Conservation (phyloP, 2,329 filamentous ascomycete species). For the Talaromyces sp. region DNA sequence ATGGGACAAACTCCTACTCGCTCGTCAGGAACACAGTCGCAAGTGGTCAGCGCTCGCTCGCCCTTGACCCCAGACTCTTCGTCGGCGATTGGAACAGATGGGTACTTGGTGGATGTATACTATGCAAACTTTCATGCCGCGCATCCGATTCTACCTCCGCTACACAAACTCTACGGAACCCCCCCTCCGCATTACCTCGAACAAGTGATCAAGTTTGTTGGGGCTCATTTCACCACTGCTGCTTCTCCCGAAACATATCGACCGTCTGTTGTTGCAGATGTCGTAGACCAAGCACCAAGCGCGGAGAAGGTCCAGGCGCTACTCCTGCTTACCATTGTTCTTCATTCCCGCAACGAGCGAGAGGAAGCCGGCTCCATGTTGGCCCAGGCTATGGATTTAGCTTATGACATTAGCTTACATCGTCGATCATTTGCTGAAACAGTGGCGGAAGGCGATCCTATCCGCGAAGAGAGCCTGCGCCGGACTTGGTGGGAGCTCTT, state of each 20-base stretch:
- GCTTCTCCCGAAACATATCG: constrained; percentile 42
- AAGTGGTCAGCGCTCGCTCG: constrained; percentile 7
- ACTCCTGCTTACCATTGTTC: constrained; percentile 66
- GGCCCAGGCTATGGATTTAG: constrained; percentile 61
- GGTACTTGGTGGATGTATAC: constrained; percentile 47
- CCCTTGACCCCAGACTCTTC: constrained; percentile 33
- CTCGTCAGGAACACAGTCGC: not conserved
- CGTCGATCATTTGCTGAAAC: constrained; percentile 59
- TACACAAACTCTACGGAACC: constrained; percentile 32
- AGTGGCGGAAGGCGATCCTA: constrained; percentile 58
- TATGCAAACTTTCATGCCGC: constrained; percentile 51
- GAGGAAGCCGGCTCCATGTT: constrained; percentile 63
- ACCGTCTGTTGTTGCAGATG: constrained; percentile 23
- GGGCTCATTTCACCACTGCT: constrained; percentile 47
- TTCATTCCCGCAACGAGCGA: constrained; percentile 71
- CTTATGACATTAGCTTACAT: constrained; percentile 72
- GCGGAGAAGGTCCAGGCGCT: constrained; percentile 70
- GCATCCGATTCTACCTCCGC: constrained; percentile 53
- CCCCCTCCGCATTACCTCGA: constrained; percentile 43
- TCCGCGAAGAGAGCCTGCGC: constrained; percentile 76
- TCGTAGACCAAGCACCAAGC: constrained; percentile 36
- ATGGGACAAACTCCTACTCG: not conserved
- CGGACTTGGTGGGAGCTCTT: constrained; percentile 88
- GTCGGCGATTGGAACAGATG: constrained; percentile 26
- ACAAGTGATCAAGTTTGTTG: constrained; percentile 52